Base-by-base conservation (phyloP, 2,329 filamentous ascomycete species). In the Epichloe typhina region DNA sequence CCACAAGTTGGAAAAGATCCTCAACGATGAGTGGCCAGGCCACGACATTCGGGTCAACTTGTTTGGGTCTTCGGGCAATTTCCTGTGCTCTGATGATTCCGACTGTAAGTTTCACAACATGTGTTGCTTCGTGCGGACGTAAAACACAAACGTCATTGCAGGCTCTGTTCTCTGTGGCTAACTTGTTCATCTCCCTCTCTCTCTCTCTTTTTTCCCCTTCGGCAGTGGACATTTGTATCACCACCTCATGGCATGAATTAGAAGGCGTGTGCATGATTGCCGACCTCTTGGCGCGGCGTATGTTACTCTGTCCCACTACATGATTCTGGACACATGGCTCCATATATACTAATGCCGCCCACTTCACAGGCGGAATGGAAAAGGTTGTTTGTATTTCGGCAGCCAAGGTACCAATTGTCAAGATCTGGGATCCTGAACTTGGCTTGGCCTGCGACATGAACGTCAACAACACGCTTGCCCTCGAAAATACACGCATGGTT, bases 401-500 rank as follows among this genome's bases (percentile, higher is more conserved):
- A 41, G 93, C 93, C 53, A 97, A 96, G 68, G 93, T 98, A 13
- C 91, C 93, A 4, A 98, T 98, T 62, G 93, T 98, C 59, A 97
- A 97, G 72, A 87, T 95, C 51, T 98, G 93, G 90, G 93, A 98
- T 65, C 93, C 93, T 3, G 88, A 95, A 65, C 74, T 96, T 52
- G 75, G 83, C 56, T 74, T 98, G 47, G 86, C 89, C 15, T 96
- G 90, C 66, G 93, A 98, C 64, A 93, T 98, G 84, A 98, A 98
- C 60, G 90, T 98, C 70, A 98, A 98, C 72, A 98, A 97, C 61
- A 93, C 90, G 0, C 69, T 94, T 49, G 93, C 93, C 4, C 73
- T 98, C 54, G 90, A 97, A 66, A 98, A 98, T 62, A 98, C 93
- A 13, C 82, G 90, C 47, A 95, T 98, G 90, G 93, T 98, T 60